phyloP scores from a whole-genome alignment of 2,329 filamentous ascomycete species.

The Coleophoma cylindrospora region DNA sequence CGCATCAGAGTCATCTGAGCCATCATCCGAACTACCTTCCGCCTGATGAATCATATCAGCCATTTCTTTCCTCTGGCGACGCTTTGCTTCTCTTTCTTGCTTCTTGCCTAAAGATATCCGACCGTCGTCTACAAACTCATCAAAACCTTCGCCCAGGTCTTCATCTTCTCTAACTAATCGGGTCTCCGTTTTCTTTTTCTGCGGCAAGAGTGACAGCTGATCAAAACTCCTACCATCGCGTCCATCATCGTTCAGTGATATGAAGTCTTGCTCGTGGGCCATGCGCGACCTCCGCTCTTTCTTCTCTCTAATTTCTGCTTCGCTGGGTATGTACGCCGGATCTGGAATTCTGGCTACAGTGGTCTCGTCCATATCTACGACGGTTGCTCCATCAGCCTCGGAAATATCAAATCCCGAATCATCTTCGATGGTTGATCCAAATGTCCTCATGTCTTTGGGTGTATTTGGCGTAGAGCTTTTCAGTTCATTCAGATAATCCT shows the following conservation, averaged over 20 bases:
- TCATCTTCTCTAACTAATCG: slow-evolving; percentile 82
- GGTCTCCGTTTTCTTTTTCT: slow-evolving; percentile 63
- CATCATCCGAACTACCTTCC: slow-evolving; percentile 59
- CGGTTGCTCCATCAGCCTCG: slow-evolving; percentile 57
- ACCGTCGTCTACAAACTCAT: slow-evolving; percentile 84
- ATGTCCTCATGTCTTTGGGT: slow-evolving; percentile 55
- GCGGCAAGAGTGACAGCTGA: slow-evolving; percentile 34
- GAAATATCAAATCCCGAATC: slow-evolving; percentile 53
- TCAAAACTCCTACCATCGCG: slow-evolving; percentile 32
- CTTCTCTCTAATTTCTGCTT: slow-evolving; percentile 83
- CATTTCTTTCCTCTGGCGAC: slow-evolving; percentile 70
- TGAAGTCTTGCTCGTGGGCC: slow-evolving; percentile 66
- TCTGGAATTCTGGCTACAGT: slow-evolving; percentile 11
- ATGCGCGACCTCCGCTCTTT: slow-evolving; percentile 83
- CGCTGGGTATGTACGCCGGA: slow-evolving; percentile 63
- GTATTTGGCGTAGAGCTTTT: slow-evolving; percentile 82
- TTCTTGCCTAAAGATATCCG: slow-evolving; percentile 72
- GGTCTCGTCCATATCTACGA: slow-evolving; percentile 45
- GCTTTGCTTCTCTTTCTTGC: slow-evolving; percentile 67
- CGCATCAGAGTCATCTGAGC: slow-evolving; percentile 64
- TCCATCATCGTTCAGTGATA: slow-evolving; percentile 59
- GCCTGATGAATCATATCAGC: slow-evolving; percentile 77
- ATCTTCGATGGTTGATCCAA: slow-evolving; percentile 38
- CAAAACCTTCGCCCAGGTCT: slow-evolving; percentile 88
- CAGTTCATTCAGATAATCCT: slow-evolving; percentile 80